Evolutionary conservation across 257 asterid genomes (phyloP).

Genomic region (Phtheirospermum japonicum): DNA sequence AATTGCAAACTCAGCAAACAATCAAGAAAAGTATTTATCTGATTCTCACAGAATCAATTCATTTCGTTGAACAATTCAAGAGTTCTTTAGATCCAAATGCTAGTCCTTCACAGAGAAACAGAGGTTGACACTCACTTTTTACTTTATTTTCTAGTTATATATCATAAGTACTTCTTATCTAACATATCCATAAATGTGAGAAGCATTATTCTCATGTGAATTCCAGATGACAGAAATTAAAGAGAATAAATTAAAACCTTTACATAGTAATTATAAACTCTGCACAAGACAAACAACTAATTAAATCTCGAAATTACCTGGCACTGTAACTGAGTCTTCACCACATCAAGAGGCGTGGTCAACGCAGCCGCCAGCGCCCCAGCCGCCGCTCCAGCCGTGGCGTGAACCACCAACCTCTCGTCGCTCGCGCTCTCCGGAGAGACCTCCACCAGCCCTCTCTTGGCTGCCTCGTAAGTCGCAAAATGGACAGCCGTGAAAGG

Average conservation of each 20-base stretch:
- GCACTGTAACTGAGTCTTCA: slow-evolving; percentile 94
- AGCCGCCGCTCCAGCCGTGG: slow-evolving; percentile 95
- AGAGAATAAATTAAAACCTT: neutral
- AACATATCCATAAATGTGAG: neutral
- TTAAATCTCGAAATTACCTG: slow-evolving; percentile 46
- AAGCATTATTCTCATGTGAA: neutral
- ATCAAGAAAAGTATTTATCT: too few species aligned
- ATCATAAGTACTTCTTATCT: neutral
- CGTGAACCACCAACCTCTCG: slow-evolving; percentile 75
- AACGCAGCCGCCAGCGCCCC: slow-evolving; percentile 83
- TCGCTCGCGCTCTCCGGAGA: slow-evolving; percentile 61
- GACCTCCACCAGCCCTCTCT: slow-evolving; percentile 64
- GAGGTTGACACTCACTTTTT: neutral
- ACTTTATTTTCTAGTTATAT: neutral
- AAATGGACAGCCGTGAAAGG: slow-evolving; percentile 96
- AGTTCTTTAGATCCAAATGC: neutral
- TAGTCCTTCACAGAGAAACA: neutral
- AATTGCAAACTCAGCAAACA: neutral
- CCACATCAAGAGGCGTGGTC: slow-evolving; percentile 96
- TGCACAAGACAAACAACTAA: neutral
- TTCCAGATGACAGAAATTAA: neutral
- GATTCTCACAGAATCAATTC: neutral
- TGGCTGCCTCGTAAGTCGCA: slow-evolving; percentile 81
- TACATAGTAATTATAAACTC: neutral
- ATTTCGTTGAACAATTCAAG: neutral